phyloP scores from a whole-genome alignment of 305 asterid species.

The Fraxinus floribunda region DNA sequence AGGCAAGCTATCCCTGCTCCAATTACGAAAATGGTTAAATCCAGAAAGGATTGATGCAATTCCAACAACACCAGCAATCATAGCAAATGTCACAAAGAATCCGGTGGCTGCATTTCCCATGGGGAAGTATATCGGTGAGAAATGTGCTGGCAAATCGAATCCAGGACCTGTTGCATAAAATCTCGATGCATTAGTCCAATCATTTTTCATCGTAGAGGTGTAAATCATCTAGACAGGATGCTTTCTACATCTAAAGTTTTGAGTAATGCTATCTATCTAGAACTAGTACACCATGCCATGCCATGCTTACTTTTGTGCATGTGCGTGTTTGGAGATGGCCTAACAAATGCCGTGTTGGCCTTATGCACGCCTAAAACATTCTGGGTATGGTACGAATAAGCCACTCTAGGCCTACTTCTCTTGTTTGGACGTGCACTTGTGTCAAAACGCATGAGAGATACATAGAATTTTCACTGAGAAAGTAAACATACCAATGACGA shows the following conservation, averaged over 20 bases:
- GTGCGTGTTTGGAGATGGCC: background rate
- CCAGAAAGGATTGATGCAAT: conserved; percentile 71
- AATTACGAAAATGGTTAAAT: conserved; percentile 51
- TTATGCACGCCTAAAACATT: background rate
- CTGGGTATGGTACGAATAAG: background rate
- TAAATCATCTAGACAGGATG: background rate
- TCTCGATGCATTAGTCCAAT: background rate
- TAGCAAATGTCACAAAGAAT: conserved; percentile 67
- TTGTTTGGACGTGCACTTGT: background rate
- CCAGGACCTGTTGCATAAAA: conserved; percentile 53
- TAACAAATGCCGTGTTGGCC: background rate
- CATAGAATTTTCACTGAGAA: background rate
- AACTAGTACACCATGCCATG: background rate
- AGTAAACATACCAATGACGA: conserved; percentile 56
- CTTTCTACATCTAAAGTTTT: background rate
- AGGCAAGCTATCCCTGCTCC: conserved; percentile 63
- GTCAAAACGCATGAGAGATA: background rate
- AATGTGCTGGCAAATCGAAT: conserved; percentile 68
- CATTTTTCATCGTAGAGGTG: background rate
- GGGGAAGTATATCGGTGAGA: conserved; percentile 85
- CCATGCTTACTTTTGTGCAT: background rate
- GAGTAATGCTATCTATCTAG: background rate
- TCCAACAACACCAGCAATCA: conserved; percentile 84
- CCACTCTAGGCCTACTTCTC: background rate
- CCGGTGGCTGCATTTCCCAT: conserved; percentile 97